phyloP scores from a whole-genome alignment of 2,329 filamentous ascomycete genomes.

The Clarireedia hainanense region DNA sequence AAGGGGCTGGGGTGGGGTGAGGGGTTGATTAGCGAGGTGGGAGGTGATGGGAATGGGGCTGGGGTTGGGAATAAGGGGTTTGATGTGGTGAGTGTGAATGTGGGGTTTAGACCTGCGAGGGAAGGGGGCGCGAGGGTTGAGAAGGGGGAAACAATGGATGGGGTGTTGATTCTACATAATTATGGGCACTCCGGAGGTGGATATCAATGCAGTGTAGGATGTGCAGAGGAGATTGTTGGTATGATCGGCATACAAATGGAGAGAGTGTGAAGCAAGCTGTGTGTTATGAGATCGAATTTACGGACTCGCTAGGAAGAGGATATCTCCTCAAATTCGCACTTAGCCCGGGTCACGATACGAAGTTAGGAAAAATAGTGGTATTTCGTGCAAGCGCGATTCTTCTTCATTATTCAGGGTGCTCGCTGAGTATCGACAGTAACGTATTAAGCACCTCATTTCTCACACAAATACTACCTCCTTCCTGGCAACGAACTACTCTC shows the following conservation, averaged over 20 bases:
- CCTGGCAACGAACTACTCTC: no score
- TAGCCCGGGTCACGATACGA: no score
- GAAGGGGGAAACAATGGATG: conserved; percentile 17
- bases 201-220: conserved; percentile 28
- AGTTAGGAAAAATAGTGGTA: no score
- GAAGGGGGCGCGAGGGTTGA: conserved; percentile 33
- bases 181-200: conserved; percentile 41
- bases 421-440: no score
- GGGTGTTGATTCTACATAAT: conserved; percentile 33
- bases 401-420: no score
- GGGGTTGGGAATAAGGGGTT: conserved; percentile 1
- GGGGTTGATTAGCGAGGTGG: neutral
- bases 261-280: neutral
- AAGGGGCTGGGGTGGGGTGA: conserved; percentile 2
- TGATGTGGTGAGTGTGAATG: conserved; percentile 6
- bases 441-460: no score
- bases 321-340: no score
- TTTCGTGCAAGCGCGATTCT: no score
- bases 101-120: conserved; percentile 14
- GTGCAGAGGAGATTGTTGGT: conserved; percentile 20
- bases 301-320: no score
- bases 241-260: conserved; percentile 3
- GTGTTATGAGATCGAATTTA: neutral
- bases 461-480: no score
- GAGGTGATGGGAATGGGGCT: neutral